A percentile compares a stretch with the other conserved stretches of the same genome.
Conservation (phyloP, 495 filamentous ascomycete species). For the Lasiosphaeria hispida region DNA sequence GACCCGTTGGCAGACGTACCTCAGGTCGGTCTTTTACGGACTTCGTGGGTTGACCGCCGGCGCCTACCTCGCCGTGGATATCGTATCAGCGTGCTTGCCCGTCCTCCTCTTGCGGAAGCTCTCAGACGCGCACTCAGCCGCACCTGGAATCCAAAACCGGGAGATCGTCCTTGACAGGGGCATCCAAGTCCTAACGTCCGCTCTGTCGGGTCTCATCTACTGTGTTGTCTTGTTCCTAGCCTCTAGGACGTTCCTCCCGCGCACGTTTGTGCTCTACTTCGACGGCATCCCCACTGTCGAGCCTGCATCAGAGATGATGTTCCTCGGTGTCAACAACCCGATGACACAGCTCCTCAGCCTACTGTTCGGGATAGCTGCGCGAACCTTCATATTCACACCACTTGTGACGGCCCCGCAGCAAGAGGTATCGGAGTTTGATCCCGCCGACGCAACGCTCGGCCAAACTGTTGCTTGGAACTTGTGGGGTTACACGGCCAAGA, state of each 20-base stretch:
- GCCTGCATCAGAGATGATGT: conserved; percentile 57
- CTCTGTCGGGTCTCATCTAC: conserved; percentile 67
- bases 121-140: conserved; percentile 57
- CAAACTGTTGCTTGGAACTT: conserved; percentile 62
- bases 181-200: conserved; percentile 60
- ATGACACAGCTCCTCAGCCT: conserved; percentile 31
- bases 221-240: conserved; percentile 61
- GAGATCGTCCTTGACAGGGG: conserved; percentile 64
- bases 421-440: conserved; percentile 45
- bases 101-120: conserved; percentile 67
- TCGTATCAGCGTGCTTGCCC: conserved; percentile 64
- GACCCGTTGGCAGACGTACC: conserved; percentile 50
- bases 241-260: conserved; percentile 63
- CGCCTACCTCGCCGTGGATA: conserved; percentile 59
- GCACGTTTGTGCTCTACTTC: conserved; percentile 67
- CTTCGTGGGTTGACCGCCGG: conserved; percentile 57
- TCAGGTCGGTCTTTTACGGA: conserved; percentile 71
- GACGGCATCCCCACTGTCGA: conserved; percentile 61
- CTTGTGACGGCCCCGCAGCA: conserved; percentile 50
- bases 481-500: conserved; percentile 59
- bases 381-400: conserved; percentile 73
- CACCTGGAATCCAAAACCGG: conserved; percentile 61
- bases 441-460: conserved; percentile 49
- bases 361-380: conserved; percentile 62
- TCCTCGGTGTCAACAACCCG: conserved; percentile 56